These are phyloP conservation scores for Tuber aestivum DNA, from an alignment of 495 filamentous ascomycete species.

Conservation along the genomic window DNA sequence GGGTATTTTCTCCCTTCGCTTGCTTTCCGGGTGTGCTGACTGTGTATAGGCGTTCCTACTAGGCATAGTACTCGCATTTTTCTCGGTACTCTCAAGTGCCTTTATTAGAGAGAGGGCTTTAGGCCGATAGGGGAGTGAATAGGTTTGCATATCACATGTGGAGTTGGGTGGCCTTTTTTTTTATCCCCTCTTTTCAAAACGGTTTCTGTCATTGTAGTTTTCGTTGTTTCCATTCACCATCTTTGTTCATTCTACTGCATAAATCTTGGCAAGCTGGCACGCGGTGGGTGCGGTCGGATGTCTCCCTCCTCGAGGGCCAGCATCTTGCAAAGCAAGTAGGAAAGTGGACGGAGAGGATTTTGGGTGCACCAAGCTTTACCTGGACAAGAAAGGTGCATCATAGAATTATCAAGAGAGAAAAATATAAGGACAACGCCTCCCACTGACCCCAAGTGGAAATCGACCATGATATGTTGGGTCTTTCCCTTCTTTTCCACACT, in stretches of 20 bases:
- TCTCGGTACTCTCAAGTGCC: conserved; percentile 36
- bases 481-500: too few species aligned
- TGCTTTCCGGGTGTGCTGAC: not conserved
- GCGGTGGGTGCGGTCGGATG: not conserved
- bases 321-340: too few species aligned
- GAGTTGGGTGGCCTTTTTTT: not conserved
- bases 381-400: too few species aligned
- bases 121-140: conserved; percentile 21
- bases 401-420: too few species aligned
- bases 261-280: not conserved
- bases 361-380: too few species aligned
- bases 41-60: conserved; percentile 41
- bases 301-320: too few species aligned
- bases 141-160: not conserved
- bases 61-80: conserved; percentile 30
- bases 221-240: not conserved
- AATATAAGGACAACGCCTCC: too few species aligned
- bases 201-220: not conserved
- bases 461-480: too few species aligned
- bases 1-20: conserved; percentile 11
- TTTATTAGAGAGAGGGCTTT: conserved; percentile 50
- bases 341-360: too few species aligned
- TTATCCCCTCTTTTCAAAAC: not conserved
- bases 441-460: too few species aligned
- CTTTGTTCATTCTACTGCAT: not conserved